Evolutionary conservation across 164 flowering plant genomes (phyloP).

Genomic region (Vitis cinerea): DNA sequence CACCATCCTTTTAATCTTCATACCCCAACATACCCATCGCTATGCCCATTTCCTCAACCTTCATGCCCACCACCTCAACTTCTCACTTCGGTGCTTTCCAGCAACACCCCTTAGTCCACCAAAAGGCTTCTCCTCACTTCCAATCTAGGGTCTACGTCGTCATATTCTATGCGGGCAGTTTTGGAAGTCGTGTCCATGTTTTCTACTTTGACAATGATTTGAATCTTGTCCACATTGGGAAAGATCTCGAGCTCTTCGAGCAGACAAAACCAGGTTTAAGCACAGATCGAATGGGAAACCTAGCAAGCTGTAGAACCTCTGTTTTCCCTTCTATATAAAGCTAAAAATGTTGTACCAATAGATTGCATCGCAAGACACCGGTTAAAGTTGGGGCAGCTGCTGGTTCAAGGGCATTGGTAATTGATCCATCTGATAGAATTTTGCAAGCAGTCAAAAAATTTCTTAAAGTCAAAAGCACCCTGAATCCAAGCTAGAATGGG

Average conservation of each 20-base stretch:
- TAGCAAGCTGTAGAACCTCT: constrained; percentile 65
- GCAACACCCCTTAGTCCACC: no score
- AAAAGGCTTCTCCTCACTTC: no score
- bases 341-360: constrained; percentile 65
- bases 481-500: constrained; percentile 44
- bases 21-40: no score
- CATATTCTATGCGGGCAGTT: no score
- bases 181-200: constrained; percentile 51
- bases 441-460: constrained; percentile 81
- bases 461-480: constrained; percentile 50
- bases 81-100: no score
- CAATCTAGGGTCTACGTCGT: no score
- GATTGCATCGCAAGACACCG: constrained; percentile 57
- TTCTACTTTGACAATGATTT: constrained; percentile 68
- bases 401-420: constrained; percentile 77
- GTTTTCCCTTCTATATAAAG: constrained; percentile 51
- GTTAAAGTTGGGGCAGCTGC: constrained; percentile 98
- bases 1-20: no score
- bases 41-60: no score
- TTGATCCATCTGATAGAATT: constrained; percentile 76
- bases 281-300: constrained; percentile 58
- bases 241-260: constrained; percentile 62
- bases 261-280: constrained; percentile 57
- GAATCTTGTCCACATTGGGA: constrained; percentile 80
- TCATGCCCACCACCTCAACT: no score